A percentile compares a stretch with the other conserved stretches of the same genome.
These are phyloP conservation scores for Sporopachydermia cereana DNA, from an alignment of 1,139 yeast genomes.

Conservation along the genomic window DNA sequence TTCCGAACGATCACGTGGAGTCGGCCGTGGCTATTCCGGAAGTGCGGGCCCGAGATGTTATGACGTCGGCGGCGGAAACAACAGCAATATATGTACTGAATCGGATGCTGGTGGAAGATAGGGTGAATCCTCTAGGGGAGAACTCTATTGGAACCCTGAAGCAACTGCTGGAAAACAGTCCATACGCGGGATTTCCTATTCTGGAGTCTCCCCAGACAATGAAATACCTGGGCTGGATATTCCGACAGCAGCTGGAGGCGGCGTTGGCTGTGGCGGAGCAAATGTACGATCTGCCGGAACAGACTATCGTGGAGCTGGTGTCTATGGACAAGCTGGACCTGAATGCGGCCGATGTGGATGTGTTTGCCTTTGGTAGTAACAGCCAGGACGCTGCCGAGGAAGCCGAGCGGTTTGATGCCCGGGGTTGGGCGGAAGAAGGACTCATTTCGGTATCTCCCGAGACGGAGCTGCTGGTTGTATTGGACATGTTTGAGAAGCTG, in stretches of 20 bases:
- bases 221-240: constrained; percentile 30
- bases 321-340: constrained; percentile 8
- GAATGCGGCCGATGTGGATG: constrained; percentile 3
- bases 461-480: constrained; percentile 31
- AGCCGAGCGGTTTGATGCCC: constrained; percentile 10
- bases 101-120: constrained; percentile 12
- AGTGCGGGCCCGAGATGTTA: constrained; percentile 21
- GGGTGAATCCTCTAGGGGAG: constrained; percentile 8
- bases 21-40: constrained; percentile 23
- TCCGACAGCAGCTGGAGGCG: constrained; percentile 23
- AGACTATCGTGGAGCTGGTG: constrained; percentile 9
- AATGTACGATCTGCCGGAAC: constrained; percentile 6
- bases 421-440: constrained; percentile 19
- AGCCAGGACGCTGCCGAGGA: constrained; percentile 5
- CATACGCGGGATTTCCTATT: constrained; percentile 31
- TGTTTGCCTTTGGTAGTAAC: constrained; percentile 4
- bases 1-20: constrained; percentile 25
- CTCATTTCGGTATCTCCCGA: constrained; percentile 21
- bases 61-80: constrained; percentile 20
- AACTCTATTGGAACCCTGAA: constrained; percentile 16
- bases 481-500: constrained; percentile 38
- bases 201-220: constrained; percentile 20
- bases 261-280: constrained; percentile 16
- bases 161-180: constrained; percentile 12
- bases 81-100: constrained; percentile 17